These are phyloP conservation scores for Aspergillus niger DNA, from an alignment of 2,329 filamentous ascomycete genomes.

Conservation along the genomic window DNA sequence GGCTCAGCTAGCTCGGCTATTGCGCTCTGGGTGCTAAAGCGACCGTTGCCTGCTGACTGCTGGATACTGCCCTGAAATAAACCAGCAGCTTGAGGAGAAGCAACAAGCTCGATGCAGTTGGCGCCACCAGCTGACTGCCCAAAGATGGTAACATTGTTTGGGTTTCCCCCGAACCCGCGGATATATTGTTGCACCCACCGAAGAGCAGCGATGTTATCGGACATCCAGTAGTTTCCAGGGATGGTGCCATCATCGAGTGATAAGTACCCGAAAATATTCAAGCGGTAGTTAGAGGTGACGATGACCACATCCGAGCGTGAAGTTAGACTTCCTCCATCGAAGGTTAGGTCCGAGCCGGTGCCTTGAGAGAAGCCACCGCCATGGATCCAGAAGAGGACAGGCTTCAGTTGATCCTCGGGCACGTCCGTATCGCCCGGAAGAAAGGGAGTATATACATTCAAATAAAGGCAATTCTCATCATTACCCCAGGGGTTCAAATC, in stretches of 20 bases:
- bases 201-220: slow-evolving; percentile 52
- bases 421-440: slow-evolving; percentile 40
- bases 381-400: slow-evolving; percentile 57
- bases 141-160: slow-evolving; percentile 47
- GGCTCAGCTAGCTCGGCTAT: slow-evolving; percentile 55
- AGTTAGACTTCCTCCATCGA: slow-evolving; percentile 58
- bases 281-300: slow-evolving; percentile 62
- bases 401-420: slow-evolving; percentile 43
- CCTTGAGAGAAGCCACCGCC: slow-evolving; percentile 61
- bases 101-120: slow-evolving; percentile 54
- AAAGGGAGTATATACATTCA: slow-evolving; percentile 54
- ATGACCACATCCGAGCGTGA: slow-evolving; percentile 61
- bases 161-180: slow-evolving; percentile 51
- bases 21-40: slow-evolving; percentile 42
- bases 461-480: slow-evolving; percentile 51
- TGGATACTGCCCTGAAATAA: slow-evolving; percentile 21
- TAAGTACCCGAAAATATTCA: slow-evolving; percentile 60
- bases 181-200: slow-evolving; percentile 51
- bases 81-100: slow-evolving; percentile 12
- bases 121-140: slow-evolving; percentile 56
- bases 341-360: slow-evolving; percentile 33
- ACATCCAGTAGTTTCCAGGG: slow-evolving; percentile 57
- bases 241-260: slow-evolving; percentile 57
- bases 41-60: slow-evolving; percentile 53
- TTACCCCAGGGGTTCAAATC: slow-evolving; percentile 25